phyloP scores from a whole-genome alignment of 306 rosid genomes.

The peach (Prunus persica) region Prunus_persica_NCBIv2 NC_034009.1:8228501-8229000 shows the following conservation, averaged over 20 bases:
- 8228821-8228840: conserved; percentile 38
- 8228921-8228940: conserved; percentile 30
- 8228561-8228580: not conserved
- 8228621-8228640: not conserved
- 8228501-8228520: not conserved
- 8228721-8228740: not conserved
- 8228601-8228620: not conserved
- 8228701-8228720: not conserved
- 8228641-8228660: not conserved
- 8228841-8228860: conserved; percentile 70
- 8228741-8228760: not conserved
- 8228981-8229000: not conserved
- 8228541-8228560: not conserved
- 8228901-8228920: conserved; percentile 74
- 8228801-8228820: conserved; percentile 3
- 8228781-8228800: not conserved
- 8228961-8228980: not conserved
- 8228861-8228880: conserved; percentile 64
- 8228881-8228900: conserved; percentile 70
- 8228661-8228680: not conserved
- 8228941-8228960: not conserved
- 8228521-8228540: not conserved
- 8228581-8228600: not conserved
- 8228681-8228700: not conserved
- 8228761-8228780: not conserved